Evolutionary conservation across 345 rosid genomes (phyloP), one percentile per base, ranked within the genome.

Genomic region (Bruguiera parviflora): DNA sequence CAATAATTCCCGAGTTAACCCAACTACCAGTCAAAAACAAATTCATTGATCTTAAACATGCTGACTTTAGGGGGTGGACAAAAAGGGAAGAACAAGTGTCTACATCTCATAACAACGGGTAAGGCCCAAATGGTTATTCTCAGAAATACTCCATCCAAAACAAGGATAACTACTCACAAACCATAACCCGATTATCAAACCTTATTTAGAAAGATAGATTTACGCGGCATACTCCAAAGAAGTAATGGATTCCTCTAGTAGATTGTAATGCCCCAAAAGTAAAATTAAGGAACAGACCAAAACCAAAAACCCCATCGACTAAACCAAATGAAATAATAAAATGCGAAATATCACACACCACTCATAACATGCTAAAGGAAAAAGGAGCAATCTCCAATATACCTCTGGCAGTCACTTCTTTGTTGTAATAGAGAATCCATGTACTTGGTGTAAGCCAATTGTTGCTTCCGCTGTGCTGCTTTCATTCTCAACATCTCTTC

Each of bases 321-420:
- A 6, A 49, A 25, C 5, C 18, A 24, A 15, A 49, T 8, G 20
- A n/a, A 15, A 49, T 3, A 5, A 55, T 22, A 66, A 31, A 18
- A 47, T 5, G 20, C 16, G 16, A 21, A 63, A 35, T 6, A 11
- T 10, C 15, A 2, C 2, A 39, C 46, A 39, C 46, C 15, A 39
- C 46, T 39, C 15, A 39, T 39, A 39, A 39, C 46, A 39, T 39
- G 3, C 4, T 39, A 39, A 39, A 39, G 15, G 46, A 16, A 39
- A 11, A 39, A 43, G 18, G 1, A 5, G 18, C 1, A 18, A 9
- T 39, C 47, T 43, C 31, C 58, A 22, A 70, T 6, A 39, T 84
- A 90, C 99, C 99, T 92, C 56, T 79, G 91, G 46, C 85, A 49
- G 7, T 87, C 90, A 79, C 75, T 84, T 66, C 87, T 94, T 20